phyloP scores from a whole-genome alignment of 2,329 filamentous ascomycete species.

The Periconia sp. region DNA sequence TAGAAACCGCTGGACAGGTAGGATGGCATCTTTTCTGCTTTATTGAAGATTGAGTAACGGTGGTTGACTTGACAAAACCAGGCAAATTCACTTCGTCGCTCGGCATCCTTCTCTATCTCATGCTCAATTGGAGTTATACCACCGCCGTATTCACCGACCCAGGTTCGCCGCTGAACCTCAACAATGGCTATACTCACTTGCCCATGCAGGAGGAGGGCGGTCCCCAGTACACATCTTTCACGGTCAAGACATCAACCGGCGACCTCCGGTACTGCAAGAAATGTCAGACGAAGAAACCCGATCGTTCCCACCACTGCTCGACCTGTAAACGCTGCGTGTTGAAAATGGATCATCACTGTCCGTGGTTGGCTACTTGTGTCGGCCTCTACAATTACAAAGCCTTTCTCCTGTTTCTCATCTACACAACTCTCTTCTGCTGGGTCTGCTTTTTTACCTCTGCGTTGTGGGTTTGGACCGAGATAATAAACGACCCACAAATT shows the following conservation, averaged over 20 bases:
- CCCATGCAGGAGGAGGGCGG: constrained; percentile 66
- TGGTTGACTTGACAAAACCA: constrained; percentile 34
- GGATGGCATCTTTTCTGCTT: constrained; percentile 4
- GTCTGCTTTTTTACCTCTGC: constrained; percentile 75
- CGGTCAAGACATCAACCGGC: constrained; percentile 83
- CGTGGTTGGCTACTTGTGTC: constrained; percentile 95
- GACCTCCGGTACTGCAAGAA: constrained; percentile 94
- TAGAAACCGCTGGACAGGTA: constrained; percentile 41
- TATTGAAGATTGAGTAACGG: neutral
- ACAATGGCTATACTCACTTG: constrained; percentile 72
- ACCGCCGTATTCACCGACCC: constrained; percentile 91
- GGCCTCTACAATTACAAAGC: constrained; percentile 94
- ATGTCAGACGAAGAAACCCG: constrained; percentile 90
- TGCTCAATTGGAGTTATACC: constrained; percentile 89
- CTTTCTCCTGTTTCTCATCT: constrained; percentile 88
- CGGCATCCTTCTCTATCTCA: constrained; percentile 70
- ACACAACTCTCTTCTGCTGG: constrained; percentile 84
- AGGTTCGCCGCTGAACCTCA: constrained; percentile 61
- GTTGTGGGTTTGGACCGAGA: constrained; percentile 82
- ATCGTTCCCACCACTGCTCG: constrained; percentile 95
- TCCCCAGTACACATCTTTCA: constrained; percentile 71
- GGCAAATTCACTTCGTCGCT: constrained; percentile 57
- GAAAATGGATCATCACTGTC: constrained; percentile 99
- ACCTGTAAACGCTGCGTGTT: constrained; percentile 91
- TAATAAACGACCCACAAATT: constrained; percentile 70